Evolutionary conservation across 257 asterid genomes (phyloP), one percentile per base, ranked within the genome.

Genomic region (Marsdenia floribunda): DNA sequence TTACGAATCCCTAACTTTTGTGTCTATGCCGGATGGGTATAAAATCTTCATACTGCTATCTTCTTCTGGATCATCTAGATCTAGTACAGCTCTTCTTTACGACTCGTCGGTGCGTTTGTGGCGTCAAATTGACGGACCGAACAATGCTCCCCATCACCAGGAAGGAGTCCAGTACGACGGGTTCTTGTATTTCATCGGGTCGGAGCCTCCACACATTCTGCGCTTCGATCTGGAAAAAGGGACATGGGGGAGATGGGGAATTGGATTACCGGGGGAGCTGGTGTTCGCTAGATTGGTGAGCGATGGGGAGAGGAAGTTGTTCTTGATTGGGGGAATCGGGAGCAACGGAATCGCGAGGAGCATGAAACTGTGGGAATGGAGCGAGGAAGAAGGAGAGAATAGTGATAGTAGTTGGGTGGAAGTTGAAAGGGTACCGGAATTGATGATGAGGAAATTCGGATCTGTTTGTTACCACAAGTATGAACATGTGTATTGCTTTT

Each of bases 391-490:
- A 19, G 85, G 74, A 12, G 81, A 70, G 70, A 19, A 26, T 46
- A 87, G 94, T 96, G 15, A 26, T 46, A 87, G 94, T 96, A 29
- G 10, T 46, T 90, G 96, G 97, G 37, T 16, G 63, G 97, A 86
- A 77, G 68, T 85, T 6, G 94, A 87, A 65, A 83, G 81, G 13
- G 72, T 87, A 81, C 96, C 96, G 0, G 94, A 87, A 42, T 72
- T 82, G 91, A 88, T 91, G 76, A 78, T 85, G 68, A 83, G 85
- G 75, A 91, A 91, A 77, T 86, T 91, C 64, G 59, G 86, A 4
- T 87, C 88, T 0, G 88, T 91, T 58, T 88, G 96, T 75, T 91
- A 91, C 66, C 95, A 91, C 10, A 90, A 91, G 77, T 91, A 91
- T 65, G 93, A 90, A 70, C 96, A 91, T 64, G 89, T 91, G 15